A percentile compares a stretch with the other conserved stretches of the same genome.
Conservation (phyloP, 2,329 filamentous ascomycete genomes). For the Aureobasidium vineae region DNA sequence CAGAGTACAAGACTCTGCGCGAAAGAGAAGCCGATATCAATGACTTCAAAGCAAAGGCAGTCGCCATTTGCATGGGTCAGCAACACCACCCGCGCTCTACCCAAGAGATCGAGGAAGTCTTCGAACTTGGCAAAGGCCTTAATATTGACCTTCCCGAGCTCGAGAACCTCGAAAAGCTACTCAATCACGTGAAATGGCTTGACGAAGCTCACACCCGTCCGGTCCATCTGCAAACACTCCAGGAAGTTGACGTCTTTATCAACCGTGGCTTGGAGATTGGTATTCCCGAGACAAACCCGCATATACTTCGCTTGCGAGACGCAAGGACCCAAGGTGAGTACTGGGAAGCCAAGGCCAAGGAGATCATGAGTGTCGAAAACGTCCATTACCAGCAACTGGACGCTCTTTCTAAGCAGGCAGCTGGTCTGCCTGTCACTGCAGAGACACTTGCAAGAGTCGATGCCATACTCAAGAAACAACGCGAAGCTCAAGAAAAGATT, state of each 20-base stretch:
- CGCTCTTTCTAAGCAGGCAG: constrained; percentile 80
- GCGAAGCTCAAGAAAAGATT: constrained; percentile 88
- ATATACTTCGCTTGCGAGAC: constrained; percentile 71
- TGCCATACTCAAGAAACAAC: constrained; percentile 90
- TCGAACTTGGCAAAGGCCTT: constrained; percentile 85
- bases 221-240: constrained; percentile 63
- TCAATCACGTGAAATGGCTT: constrained; percentile 88
- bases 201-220: constrained; percentile 65
- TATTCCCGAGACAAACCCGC: constrained; percentile 76
- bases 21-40: constrained; percentile 84
- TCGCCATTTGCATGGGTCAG: constrained; percentile 81
- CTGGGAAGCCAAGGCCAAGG: constrained; percentile 91
- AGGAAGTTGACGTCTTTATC: constrained; percentile 77
- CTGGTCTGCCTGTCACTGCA: constrained; percentile 73
- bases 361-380: constrained; percentile 85
- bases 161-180: constrained; percentile 72
- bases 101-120: constrained; percentile 78
- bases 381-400: constrained; percentile 95
- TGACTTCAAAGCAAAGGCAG: constrained; percentile 81
- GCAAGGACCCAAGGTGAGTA: constrained; percentile 73
- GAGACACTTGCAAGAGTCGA: constrained; percentile 82
- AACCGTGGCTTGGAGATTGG: constrained; percentile 72
- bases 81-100: constrained; percentile 63
- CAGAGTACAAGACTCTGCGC: constrained; percentile 80
- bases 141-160: constrained; percentile 91